A percentile compares a stretch with the other conserved stretches of the same genome.
phyloP scores from a whole-genome alignment of 1,139 yeast genomes.

The Wickerhamiella pararugosa region DNA sequence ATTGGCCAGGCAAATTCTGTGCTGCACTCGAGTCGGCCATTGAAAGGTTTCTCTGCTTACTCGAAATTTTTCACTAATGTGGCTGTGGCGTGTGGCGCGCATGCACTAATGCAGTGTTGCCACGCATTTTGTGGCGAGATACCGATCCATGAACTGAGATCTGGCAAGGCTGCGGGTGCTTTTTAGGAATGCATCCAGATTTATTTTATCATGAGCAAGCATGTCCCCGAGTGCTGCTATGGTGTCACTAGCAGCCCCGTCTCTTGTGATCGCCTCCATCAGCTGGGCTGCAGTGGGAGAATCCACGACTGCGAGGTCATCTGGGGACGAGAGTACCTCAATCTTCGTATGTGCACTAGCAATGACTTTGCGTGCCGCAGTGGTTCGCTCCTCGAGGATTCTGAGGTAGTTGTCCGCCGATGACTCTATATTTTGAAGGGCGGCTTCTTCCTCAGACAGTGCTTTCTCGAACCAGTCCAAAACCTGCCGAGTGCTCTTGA shows the following conservation, averaged over 20 bases:
- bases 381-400: constrained; percentile 21
- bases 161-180: constrained; percentile 53
- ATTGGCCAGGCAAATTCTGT: constrained; percentile 21
- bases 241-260: constrained; percentile 56
- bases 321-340: constrained; percentile 25
- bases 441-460: constrained; percentile 20
- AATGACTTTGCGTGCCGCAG: constrained; percentile 22
- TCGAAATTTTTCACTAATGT: no score
- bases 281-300: constrained; percentile 38
- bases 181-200: constrained; percentile 39
- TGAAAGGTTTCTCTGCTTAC: no score
- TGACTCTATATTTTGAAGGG: constrained; percentile 18
- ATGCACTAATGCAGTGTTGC: no score
- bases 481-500: constrained; percentile 16
- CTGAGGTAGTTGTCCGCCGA: constrained; percentile 23
- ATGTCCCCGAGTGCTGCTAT: constrained; percentile 44
- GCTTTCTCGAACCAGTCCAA: constrained; percentile 21
- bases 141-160: constrained; percentile 39
- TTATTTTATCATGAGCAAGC: constrained; percentile 33
- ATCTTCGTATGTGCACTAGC: constrained; percentile 19
- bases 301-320: constrained; percentile 32
- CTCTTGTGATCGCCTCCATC: constrained; percentile 52
- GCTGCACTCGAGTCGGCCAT: no score
- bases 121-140: background rate
- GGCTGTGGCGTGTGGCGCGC: no score